These are phyloP conservation scores for Fusarium domesticum DNA, from an alignment of 2,329 filamentous ascomycete species.

Conservation along the genomic window DNA sequence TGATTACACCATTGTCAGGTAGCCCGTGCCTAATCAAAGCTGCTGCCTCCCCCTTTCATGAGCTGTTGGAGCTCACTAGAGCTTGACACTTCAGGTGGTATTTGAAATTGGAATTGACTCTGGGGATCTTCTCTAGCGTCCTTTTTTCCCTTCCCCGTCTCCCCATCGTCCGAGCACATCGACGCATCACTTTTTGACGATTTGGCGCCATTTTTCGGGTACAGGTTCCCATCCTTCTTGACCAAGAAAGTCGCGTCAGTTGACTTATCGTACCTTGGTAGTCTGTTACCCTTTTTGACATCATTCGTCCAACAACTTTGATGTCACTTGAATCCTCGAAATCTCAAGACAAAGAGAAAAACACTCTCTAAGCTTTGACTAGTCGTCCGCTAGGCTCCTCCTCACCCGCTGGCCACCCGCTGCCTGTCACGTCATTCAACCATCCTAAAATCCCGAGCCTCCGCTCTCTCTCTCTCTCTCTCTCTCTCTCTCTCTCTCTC, in stretches of 20 bases:
- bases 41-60: background rate
- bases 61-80: slow-evolving; percentile 4
- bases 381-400: slow-evolving; percentile 15
- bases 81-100: too few relatives aligned
- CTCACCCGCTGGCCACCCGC: slow-evolving; percentile 22
- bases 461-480: background rate
- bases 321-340: background rate
- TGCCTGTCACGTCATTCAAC: slow-evolving; percentile 9
- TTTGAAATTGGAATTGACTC: background rate
- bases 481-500: background rate
- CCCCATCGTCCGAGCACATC: background rate
- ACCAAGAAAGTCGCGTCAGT: too few relatives aligned
- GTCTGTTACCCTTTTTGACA: too few relatives aligned
- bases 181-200: background rate
- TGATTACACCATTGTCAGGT: too few relatives aligned
- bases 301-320: too few relatives aligned
- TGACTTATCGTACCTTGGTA: too few relatives aligned
- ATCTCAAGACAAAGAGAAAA: background rate
- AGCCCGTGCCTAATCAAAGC: slow-evolving; percentile 3
- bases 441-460: slow-evolving; percentile 17
- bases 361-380: slow-evolving; percentile 7
- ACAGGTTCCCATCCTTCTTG: background rate
- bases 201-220: background rate
- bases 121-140: background rate
- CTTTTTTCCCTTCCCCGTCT: background rate